These are phyloP conservation scores for Apophysomyces trapeziformis DNA, from an alignment of 371 early-diverging fungal species.

Conservation along the genomic window DNA sequence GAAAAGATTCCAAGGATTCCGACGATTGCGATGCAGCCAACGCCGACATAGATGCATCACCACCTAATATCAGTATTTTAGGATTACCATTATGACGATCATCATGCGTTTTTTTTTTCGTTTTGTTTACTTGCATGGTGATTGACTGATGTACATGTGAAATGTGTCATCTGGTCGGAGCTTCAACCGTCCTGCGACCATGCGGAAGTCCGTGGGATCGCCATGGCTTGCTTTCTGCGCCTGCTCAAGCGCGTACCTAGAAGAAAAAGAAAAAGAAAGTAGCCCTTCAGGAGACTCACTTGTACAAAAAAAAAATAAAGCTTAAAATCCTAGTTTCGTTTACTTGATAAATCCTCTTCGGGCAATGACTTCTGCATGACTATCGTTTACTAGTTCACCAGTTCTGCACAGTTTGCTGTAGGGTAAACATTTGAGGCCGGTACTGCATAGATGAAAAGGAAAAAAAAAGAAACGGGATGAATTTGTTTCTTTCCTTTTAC, in stretches of 20 bases:
- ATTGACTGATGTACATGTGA: slow-evolving; percentile 79
- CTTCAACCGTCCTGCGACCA: slow-evolving; percentile 5
- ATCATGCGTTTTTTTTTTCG: background rate
- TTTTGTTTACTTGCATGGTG: slow-evolving; percentile 63
- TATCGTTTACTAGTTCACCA: slow-evolving; percentile 78
- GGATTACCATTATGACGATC: background rate
- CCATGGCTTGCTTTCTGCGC: slow-evolving; percentile 1
- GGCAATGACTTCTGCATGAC: slow-evolving; percentile 86
- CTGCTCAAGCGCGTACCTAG: slow-evolving; percentile 39
- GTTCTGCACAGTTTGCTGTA: slow-evolving; percentile 57
- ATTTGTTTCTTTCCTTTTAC: background rate
- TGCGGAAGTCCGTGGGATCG: slow-evolving; percentile 11
- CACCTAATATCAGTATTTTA: slow-evolving; percentile 53
- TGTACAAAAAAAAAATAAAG: too few species aligned
- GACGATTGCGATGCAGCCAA: slow-evolving; percentile 58
- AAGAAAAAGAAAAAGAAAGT: background rate
- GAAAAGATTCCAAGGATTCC: slow-evolving; percentile 49
- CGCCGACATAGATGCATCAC: slow-evolving; percentile 76
- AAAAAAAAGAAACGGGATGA: background rate
- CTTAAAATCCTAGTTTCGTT: background rate
- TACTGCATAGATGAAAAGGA: slow-evolving; percentile 52
- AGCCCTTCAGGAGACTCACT: too few species aligned
- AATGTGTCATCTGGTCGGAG: slow-evolving; percentile 39
- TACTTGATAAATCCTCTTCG: slow-evolving; percentile 79
- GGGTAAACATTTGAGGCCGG: slow-evolving; percentile 87